Evolutionary conservation across 805 yeast genomes (phyloP).

Genomic region (Kodamaea sagamina): DNA sequence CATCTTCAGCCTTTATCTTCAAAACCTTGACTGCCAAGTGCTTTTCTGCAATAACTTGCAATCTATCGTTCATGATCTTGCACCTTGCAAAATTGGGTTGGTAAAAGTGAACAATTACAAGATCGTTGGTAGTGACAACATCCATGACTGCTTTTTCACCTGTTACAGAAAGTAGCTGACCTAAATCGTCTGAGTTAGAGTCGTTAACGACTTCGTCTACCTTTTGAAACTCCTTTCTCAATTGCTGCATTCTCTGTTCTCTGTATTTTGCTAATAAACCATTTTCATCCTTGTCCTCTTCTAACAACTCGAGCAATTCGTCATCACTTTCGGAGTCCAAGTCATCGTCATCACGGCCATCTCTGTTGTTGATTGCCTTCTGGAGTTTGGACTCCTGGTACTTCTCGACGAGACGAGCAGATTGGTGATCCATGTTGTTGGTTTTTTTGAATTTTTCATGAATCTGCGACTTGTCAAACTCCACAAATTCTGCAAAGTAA

Average conservation of each 20-base stretch:
- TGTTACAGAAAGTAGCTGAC: constrained; percentile 41
- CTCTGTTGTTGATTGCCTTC: constrained; percentile 23
- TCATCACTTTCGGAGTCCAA: constrained; percentile 14
- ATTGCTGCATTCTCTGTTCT: constrained; percentile 62
- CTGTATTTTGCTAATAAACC: constrained; percentile 45
- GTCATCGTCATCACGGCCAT: constrained; percentile 17
- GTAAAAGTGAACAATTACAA: constrained; percentile 61
- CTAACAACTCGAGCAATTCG: constrained; percentile 38
- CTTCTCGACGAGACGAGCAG: constrained; percentile 39
- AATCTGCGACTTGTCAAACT: neutral
- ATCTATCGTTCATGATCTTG: constrained; percentile 52
- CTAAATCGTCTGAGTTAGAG: constrained; percentile 40
- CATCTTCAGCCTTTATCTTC: constrained; percentile 58
- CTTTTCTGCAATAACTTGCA: constrained; percentile 49
- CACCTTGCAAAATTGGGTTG: constrained; percentile 65
- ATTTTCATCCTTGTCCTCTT: constrained; percentile 45
- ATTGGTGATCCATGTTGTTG: constrained; percentile 33
- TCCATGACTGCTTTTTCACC: constrained; percentile 62
- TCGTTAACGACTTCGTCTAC: constrained; percentile 30
- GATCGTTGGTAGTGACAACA: constrained; percentile 43
- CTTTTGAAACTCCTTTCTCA: constrained; percentile 45
- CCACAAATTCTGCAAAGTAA: neutral
- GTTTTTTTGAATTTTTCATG: neutral
- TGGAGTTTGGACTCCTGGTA: constrained; percentile 45
- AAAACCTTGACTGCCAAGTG: constrained; percentile 58